phyloP scores from a whole-genome alignment of 129 eudicot genomes.

The Tagetes erecta region DNA sequence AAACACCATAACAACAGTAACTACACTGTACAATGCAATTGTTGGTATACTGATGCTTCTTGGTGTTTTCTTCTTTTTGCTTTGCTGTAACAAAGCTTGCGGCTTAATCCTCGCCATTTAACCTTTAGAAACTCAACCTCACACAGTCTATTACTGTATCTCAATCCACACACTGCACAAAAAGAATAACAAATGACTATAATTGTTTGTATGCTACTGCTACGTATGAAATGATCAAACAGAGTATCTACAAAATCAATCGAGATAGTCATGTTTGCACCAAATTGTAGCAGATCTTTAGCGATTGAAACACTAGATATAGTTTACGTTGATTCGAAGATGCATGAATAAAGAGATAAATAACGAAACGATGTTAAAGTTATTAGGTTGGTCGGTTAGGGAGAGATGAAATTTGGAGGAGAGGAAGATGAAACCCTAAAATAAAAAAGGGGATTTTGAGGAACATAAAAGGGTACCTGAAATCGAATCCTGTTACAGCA shows the following conservation, averaged over 20 bases:
- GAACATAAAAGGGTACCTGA: neutral
- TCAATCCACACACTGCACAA: conserved; percentile 24
- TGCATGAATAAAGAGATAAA: neutral
- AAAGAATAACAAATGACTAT: neutral
- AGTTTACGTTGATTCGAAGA: neutral
- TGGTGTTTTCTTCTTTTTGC: conserved; percentile 98
- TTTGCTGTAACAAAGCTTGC: conserved; percentile 93
- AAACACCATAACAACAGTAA: conserved; percentile 65
- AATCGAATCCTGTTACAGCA: neutral
- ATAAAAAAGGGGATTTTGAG: neutral
- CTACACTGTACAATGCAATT: conserved; percentile 52
- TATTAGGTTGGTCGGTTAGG: neutral
- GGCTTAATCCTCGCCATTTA: conserved; percentile 95
- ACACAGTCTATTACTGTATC: conserved; percentile 2
- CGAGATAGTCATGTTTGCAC: neutral
- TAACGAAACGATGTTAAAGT: conserved; percentile 10
- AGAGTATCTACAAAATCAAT: conserved; percentile 4
- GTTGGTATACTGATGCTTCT: conserved; percentile 67
- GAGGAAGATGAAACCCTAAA: conserved; percentile 22
- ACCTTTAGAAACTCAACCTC: conserved; percentile 28
- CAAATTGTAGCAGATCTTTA: conserved; percentile 16
- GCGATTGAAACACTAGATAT: conserved; percentile 9
- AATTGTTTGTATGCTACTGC: neutral
- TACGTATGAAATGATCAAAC: neutral
- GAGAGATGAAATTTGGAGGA: neutral